Evolutionary conservation across 371 early-diverging fungal genomes (phyloP), one percentile per base, ranked within the genome.

Genomic region (Mortierella sp.): DNA sequence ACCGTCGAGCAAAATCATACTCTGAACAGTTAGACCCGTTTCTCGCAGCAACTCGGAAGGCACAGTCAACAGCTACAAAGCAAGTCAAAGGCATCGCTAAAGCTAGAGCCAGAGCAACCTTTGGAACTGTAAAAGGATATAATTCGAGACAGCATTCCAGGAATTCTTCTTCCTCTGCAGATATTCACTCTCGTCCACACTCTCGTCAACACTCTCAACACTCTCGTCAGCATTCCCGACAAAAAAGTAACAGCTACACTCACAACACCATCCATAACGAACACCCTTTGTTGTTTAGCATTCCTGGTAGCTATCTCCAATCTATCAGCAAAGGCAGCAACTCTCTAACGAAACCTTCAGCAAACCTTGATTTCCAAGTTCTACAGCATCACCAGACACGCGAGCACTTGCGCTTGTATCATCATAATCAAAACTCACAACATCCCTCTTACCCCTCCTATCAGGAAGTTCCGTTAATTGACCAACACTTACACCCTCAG

Each of bases 11-110:
- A 16, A 64, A 75, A 62, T 75, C 72, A 8, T 62, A 32, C 37
- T 80, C 81, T 35, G 81, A 80, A 59, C 75, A 80, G 68, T 62
- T 80, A 43, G 81, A 80, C 43, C 81, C 81, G 35, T 80, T 80
- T 32, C 68, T 80, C 1, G 69, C 72, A 24, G 81, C 81, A 3
- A 75, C 81, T 16, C 72, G 81, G 16, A 58, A 75, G 26, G 72
- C 75, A 54, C 71, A 75, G 9, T 69, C 81, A 28, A 52, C 64
- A 24, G 72, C 81, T 18, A 43, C 64, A 14, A 58, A 54, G 47
- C 78, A 78, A 39, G 70, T 58, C 57, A 73, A 64, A 24, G 70
- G 32, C 35, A 70, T 79, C 59, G 79, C 79, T 24, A 74, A 71
- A 65, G 74, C 79, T 12, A 58, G 74, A 64, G 79, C 79, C 5